phyloP scores from a whole-genome alignment of 2,329 filamentous ascomycete species.

The Lecanicillium sp. region DNA sequence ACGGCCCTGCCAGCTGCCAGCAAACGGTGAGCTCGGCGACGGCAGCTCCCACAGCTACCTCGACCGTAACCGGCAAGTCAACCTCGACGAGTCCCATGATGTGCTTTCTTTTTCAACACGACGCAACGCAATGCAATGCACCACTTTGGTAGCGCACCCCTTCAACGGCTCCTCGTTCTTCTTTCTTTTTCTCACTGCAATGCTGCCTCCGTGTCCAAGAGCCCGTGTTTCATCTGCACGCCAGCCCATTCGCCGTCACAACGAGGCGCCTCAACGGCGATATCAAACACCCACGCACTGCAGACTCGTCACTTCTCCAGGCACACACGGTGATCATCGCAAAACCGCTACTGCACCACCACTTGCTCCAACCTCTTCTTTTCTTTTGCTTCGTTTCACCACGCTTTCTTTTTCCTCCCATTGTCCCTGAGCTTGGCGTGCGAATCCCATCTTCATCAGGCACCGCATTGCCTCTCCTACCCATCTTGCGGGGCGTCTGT shows the following conservation, averaged over 20 bases:
- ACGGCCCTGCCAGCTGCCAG: slow-evolving; percentile 9
- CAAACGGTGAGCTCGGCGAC: background rate
- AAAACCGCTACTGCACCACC: background rate
- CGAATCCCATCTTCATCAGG: slow-evolving; percentile 6
- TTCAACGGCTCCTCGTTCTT: slow-evolving; percentile 5
- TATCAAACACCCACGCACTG: slow-evolving; percentile 5
- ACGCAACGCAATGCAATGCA: background rate
- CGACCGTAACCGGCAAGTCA: slow-evolving; percentile 6
- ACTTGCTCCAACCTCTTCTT: background rate
- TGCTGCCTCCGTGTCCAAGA: slow-evolving; percentile 4
- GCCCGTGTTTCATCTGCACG: slow-evolving; percentile 6
- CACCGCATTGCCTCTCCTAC: background rate
- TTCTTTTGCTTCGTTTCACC: background rate
- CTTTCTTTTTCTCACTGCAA: slow-evolving; percentile 3
- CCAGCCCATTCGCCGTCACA: background rate
- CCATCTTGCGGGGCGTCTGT: slow-evolving; percentile 9
- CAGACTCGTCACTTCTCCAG: background rate
- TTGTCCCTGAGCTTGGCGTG: background rate
- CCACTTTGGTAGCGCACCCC: background rate
- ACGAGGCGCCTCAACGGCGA: slow-evolving; percentile 1
- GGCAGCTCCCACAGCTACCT: slow-evolving; percentile 4
- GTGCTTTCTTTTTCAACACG: slow-evolving; percentile 10
- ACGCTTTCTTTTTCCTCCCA: background rate
- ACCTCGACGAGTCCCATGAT: no score
- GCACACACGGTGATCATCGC: background rate